These are phyloP conservation scores for Penicillium dipodomyicola DNA, from an alignment of 495 filamentous ascomycete genomes.

Conservation along the genomic window DNA sequence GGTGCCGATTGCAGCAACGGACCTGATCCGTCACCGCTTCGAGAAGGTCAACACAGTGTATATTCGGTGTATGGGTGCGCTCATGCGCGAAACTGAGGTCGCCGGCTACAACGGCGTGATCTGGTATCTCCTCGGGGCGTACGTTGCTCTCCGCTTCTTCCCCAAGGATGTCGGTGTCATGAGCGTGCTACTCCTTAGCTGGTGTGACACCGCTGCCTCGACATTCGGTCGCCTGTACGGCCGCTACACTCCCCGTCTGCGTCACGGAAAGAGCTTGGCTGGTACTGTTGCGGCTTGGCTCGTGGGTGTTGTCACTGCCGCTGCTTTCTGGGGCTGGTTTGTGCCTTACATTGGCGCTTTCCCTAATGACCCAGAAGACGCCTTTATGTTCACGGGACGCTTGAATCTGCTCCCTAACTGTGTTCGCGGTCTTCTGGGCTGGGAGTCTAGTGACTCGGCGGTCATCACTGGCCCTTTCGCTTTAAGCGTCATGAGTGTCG, in stretches of 20 bases:
- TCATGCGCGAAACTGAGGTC: slow-evolving; percentile 97
- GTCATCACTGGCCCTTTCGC: slow-evolving; percentile 65
- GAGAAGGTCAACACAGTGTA: slow-evolving; percentile 83
- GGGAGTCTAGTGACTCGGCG: slow-evolving; percentile 40
- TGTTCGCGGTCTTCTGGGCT: slow-evolving; percentile 47
- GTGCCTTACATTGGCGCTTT: slow-evolving; percentile 67
- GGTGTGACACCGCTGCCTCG: slow-evolving; percentile 96
- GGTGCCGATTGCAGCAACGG: slow-evolving; percentile 82
- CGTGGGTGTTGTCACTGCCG: slow-evolving; percentile 77
- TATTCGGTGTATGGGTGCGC: slow-evolving; percentile 74
- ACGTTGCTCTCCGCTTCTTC: slow-evolving; percentile 78
- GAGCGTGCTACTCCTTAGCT: slow-evolving; percentile 82
- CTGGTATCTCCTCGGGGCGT: slow-evolving; percentile 90
- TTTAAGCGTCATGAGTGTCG: slow-evolving; percentile 79
- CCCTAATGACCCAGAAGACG: slow-evolving; percentile 59
- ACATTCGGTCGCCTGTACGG: slow-evolving; percentile 86
- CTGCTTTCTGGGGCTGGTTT: slow-evolving; percentile 81
- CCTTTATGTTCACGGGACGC: slow-evolving; percentile 79
- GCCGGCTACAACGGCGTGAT: slow-evolving; percentile 93
- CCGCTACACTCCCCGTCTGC: slow-evolving; percentile 78
- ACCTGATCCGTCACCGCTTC: slow-evolving; percentile 77
- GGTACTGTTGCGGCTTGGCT: slow-evolving; percentile 80
- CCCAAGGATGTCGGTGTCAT: slow-evolving; percentile 94
- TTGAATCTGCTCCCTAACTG: slow-evolving; percentile 60
- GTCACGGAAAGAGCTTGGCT: slow-evolving; percentile 85